Conservation (phyloP, 2,329 filamentous ascomycete genomes). For the Cordyceps pruinosa region DNA sequence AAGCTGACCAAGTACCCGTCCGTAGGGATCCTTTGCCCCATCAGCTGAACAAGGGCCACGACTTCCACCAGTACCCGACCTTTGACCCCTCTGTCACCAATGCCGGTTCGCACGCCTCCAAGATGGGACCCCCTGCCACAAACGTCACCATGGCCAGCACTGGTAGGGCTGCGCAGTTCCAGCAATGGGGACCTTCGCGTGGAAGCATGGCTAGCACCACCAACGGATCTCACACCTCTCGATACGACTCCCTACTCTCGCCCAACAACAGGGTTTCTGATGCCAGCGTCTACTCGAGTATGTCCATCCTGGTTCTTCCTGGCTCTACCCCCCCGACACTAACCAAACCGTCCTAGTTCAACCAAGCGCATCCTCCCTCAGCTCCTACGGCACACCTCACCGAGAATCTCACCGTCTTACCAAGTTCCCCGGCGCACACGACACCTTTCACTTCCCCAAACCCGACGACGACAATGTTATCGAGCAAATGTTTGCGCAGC, state of each 20-base stretch:
- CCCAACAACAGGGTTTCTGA: conserved; percentile 54
- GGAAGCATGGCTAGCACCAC: conserved; percentile 48
- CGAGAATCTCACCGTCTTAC: conserved; percentile 52
- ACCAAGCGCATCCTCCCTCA: conserved; percentile 50
- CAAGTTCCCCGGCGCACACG: conserved; percentile 40
- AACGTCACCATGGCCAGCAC: conserved; percentile 67
- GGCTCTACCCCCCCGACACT: conserved; percentile 24
- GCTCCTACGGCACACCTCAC: conserved; percentile 43
- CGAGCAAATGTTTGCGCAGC: conserved; percentile 81
- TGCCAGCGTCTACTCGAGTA: conserved; percentile 53
- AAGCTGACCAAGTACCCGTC: conserved; percentile 54
- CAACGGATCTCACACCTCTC: conserved; percentile 46
- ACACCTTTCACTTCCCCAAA: conserved; percentile 57
- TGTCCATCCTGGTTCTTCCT: conserved; percentile 18
- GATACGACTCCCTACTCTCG: conserved; percentile 58
- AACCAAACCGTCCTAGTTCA: conserved; percentile 35
- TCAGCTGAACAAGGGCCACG: conserved; percentile 72
- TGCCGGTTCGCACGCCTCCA: conserved; percentile 47
- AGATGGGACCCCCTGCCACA: conserved; percentile 42
- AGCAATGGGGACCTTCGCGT: conserved; percentile 62
- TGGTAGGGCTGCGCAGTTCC: conserved; percentile 65
- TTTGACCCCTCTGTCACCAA: conserved; percentile 49
- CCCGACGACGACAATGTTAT: conserved; percentile 77
- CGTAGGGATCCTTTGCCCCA: conserved; percentile 72
- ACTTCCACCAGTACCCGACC: conserved; percentile 85